Evolutionary conservation across 1,139 yeast genomes (phyloP), one percentile per base, ranked within the genome.

Genomic region (Casaregolazyma lundiana): DNA sequence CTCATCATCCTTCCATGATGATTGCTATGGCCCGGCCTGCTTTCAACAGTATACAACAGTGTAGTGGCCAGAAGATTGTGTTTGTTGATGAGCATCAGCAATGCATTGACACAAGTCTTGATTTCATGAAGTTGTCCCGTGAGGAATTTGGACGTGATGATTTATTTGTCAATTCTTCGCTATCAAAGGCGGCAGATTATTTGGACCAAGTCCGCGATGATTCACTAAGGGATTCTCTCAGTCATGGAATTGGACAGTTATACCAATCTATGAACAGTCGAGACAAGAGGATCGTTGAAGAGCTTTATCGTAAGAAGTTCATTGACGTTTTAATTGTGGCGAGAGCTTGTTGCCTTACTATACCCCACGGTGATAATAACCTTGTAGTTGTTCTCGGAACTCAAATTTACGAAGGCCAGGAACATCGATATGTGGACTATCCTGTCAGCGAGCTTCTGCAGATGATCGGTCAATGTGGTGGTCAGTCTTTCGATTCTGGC

Each of bases 321-420:
- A 59, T 89, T 18, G 68, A 75, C 6, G 66, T 82, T 3, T 50
- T 88, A 22, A 53, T 88, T 13, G 80, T 81, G 0, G 69, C 89
- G 0, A 74, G 73, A 44, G 88, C 81, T 1, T 72, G 80, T 2
- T 71, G 80, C 24, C 56, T 64, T 40, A 70, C 67, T 53, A 58
- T 54, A 67, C 89, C 90, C 0, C 37, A 61, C 0, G 47, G 41
- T 19, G 34, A 32, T n/a, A 78, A 86, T 0, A 68, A 71, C 39
- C 64, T 72, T 44, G 84, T 85, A 2, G 64, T 84, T 18, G 71
- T 90, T 7, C 63, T 83, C 54, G 89, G 95, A 4, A 88, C 97
- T 0, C 83, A 79, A 53, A 72, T 68, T 24, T 84, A 72, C 58
- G 95, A 88, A 46, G 92, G 86, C 1, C 76, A 72, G 43, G 96